These are phyloP conservation scores for Intubia oerlemansii DNA, from an alignment of 2,329 filamentous ascomycete genomes.

Conservation along the genomic window DNA sequence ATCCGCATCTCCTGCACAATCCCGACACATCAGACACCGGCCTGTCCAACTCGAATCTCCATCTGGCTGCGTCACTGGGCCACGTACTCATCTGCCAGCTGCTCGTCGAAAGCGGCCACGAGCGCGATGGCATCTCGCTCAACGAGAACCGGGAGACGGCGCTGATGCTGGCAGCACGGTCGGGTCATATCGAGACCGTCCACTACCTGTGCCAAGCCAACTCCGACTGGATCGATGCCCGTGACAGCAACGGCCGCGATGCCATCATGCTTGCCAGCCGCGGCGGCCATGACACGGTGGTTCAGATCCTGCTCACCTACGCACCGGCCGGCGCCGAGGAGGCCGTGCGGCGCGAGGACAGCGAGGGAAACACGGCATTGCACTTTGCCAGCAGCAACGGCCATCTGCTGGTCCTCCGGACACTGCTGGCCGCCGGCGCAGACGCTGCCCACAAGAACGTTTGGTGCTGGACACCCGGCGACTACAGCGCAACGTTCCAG, in stretches of 20 bases:
- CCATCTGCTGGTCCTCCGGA: slow-evolving; percentile 54
- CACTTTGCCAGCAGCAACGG: slow-evolving; percentile 74
- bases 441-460: slow-evolving; percentile 51
- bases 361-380: slow-evolving; percentile 64
- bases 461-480: slow-evolving; percentile 66
- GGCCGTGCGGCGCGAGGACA: slow-evolving; percentile 37
- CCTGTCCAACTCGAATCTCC: slow-evolving; percentile 65
- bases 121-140: slow-evolving; percentile 44
- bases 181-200: slow-evolving; percentile 53
- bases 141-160: slow-evolving; percentile 68
- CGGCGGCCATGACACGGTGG: slow-evolving; percentile 38
- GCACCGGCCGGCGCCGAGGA: slow-evolving; percentile 29
- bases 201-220: slow-evolving; percentile 46
- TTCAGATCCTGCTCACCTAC: slow-evolving; percentile 44
- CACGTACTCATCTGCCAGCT: slow-evolving; percentile 45
- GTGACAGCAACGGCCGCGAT: slow-evolving; percentile 48
- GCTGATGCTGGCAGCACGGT: slow-evolving; percentile 53
- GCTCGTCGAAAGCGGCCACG: slow-evolving; percentile 55
- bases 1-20: slow-evolving; percentile 54
- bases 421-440: slow-evolving; percentile 58
- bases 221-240: slow-evolving; percentile 38
- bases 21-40: slow-evolving; percentile 47
- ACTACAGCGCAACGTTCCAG: slow-evolving; percentile 62
- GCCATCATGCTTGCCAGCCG: slow-evolving; percentile 46
- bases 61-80: slow-evolving; percentile 57